Conservation (phyloP, 495 filamentous ascomycete genomes). For the Hypoxylon intermedium region DNA sequence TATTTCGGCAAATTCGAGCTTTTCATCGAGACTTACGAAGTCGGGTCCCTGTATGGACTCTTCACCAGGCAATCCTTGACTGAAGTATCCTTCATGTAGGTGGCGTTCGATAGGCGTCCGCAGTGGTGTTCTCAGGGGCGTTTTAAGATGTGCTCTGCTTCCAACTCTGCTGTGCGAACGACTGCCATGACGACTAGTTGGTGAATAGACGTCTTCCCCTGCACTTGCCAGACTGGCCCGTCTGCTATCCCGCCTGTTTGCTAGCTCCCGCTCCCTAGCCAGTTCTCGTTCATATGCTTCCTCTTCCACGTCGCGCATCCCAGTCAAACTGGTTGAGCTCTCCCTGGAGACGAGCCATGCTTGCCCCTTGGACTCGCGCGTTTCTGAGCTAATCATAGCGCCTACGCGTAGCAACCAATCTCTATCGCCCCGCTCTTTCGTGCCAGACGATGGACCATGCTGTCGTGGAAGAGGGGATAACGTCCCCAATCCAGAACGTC, state of each 20-base stretch:
- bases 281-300: conserved; percentile 54
- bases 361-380: conserved; percentile 80
- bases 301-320: conserved; percentile 57
- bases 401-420: conserved; percentile 82
- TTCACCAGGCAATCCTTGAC: conserved; percentile 39
- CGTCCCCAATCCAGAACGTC: conserved; percentile 26
- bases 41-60: conserved; percentile 60
- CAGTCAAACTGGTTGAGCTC: conserved; percentile 72
- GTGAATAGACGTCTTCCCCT: conserved; percentile 51
- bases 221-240: conserved; percentile 41
- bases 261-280: conserved; percentile 46
- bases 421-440: conserved; percentile 53
- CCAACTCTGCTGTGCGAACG: conserved; percentile 53
- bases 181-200: conserved; percentile 52
- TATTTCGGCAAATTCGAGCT: conserved; percentile 49
- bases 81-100: conserved; percentile 56
- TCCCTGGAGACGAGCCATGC: conserved; percentile 76
- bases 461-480: conserved; percentile 34
- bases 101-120: conserved; percentile 46
- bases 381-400: conserved; percentile 70
- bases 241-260: conserved; percentile 46
- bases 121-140: too few species aligned
- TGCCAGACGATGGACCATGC: conserved; percentile 15
- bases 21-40: conserved; percentile 64
- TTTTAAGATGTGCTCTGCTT: conserved; percentile 49